Evolutionary conservation across 176 grass and related monocot genomes (phyloP).

Genomic region (Oryza australiensis): DNA sequence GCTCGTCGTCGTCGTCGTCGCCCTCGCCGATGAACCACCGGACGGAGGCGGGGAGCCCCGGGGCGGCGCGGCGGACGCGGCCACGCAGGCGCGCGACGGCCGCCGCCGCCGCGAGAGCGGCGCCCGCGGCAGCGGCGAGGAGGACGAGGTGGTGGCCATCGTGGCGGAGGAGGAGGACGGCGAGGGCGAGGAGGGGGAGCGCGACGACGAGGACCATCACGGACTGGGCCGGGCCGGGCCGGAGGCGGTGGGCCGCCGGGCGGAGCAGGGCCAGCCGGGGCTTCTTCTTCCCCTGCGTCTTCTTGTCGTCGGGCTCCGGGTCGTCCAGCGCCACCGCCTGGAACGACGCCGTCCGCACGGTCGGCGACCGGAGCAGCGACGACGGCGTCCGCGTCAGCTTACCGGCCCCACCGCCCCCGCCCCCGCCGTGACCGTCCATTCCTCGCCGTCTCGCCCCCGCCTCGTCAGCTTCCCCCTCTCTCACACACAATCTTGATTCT

Average conservation of each 20-base stretch:
- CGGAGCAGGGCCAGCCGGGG: constrained; percentile 5
- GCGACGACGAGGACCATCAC: constrained; percentile 8
- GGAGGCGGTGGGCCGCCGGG: constrained; percentile 22
- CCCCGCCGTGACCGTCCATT: constrained; percentile 36
- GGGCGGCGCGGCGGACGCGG: not conserved
- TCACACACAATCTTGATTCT: not conserved
- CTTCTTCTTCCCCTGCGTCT: constrained; percentile 20
- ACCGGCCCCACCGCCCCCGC: constrained; percentile 26
- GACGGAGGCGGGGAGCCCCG: constrained; percentile 29
- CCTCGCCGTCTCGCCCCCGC: constrained; percentile 10
- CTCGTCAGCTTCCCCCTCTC: constrained; percentile 21
- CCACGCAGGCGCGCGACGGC: constrained; percentile 26
- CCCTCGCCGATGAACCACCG: constrained; percentile 75
- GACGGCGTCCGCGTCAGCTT: constrained; percentile 73
- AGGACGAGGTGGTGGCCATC: constrained; percentile 36
- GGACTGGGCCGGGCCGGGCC: not conserved
- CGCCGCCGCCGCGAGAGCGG: constrained; percentile 28
- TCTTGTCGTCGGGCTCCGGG: constrained; percentile 63
- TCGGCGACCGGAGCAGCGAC: constrained; percentile 68
- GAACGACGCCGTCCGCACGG: constrained; percentile 45
- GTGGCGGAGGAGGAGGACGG: constrained; percentile 39
- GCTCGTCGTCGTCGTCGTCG: not conserved
- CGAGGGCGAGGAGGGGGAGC: constrained; percentile 41
- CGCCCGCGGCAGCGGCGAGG: constrained; percentile 25
- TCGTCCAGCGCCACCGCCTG: constrained; percentile 12